Base-by-base conservation (phyloP, 768 basidiomycete genomes). In the Russula dissimulans region DNA sequence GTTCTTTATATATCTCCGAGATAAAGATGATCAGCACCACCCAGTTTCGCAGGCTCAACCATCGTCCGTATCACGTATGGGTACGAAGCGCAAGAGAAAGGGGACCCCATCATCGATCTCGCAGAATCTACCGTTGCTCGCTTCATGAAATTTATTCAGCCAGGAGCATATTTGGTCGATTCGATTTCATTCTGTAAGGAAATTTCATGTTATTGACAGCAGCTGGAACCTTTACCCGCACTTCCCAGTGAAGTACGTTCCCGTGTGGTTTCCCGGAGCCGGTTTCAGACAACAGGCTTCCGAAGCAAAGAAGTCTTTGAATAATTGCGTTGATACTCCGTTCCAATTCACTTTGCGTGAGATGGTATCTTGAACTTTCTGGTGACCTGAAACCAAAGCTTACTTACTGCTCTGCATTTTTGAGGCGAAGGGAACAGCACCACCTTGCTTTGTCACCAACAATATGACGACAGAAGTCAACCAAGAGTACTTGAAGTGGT, bases 31-130 rank as follows among this genome's bases (percentile, higher is more conserved):
- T 49, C 17, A 18, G 29, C 4, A 26, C 11, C 15, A 18, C 26
- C 12, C 15, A 59, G 58, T 11, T 46, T 55, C n/a, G 60, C 69
- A 3, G 67, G 66, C 12, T 18, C 57, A 15, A 60, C 66, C 44
- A 68, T 69, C 26, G 34, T 68, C 43, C 47, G 60, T 14, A 68
- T 69, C 14, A 50, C 67, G 1, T 67, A 70, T 44, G 69, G 69
- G 1, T 65, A 65, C 48, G 43, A 65, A 22, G 57, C 59, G 26
- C 26, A 34, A 12, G 7, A 1, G 7, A 9, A 49, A 32, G 39
- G n/a, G 6, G 49, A 57, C 4, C 48, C 56, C 3, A 9, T 50
- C 12, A 34, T 57, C 1, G 11, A 10, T 7, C 29, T 57, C 7
- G 48, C 48, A 22, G 49, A 50, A 34, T 26, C 29, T 4, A 12